Evolutionary conservation across 106 monocot species (phyloP).

Genomic region (Iris macrosiphon): DNA sequence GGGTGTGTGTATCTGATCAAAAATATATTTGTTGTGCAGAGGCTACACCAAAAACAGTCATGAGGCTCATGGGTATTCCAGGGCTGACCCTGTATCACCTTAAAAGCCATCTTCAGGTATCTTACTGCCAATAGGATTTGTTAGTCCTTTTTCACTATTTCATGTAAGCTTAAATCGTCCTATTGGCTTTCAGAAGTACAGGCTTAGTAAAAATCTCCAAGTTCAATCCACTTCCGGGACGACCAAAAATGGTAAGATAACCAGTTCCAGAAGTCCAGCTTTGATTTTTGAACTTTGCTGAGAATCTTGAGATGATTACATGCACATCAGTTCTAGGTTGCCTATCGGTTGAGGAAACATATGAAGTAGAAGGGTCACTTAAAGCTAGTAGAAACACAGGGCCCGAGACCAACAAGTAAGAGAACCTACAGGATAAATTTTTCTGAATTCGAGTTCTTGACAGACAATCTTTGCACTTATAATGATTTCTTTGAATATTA

Average conservation of each 20-base stretch:
- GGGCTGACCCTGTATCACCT: constrained; percentile 86
- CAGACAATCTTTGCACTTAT: not conserved
- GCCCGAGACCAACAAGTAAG: constrained; percentile 54
- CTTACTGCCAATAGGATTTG: not conserved
- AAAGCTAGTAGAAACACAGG: constrained; percentile 11
- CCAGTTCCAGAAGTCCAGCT: not conserved
- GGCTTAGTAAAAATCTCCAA: no score
- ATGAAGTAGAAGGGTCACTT: constrained; percentile 14
- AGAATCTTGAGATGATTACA: no score
- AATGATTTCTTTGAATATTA: constrained; percentile 18
- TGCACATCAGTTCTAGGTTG: constrained; percentile 14
- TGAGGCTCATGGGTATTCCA: constrained; percentile 94
- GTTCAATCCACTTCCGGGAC: constrained; percentile 30
- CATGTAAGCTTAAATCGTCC: no score
- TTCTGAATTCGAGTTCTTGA: not conserved
- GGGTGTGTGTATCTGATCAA: no score
- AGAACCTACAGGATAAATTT: not conserved
- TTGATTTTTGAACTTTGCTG: not conserved
- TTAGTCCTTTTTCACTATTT: constrained; percentile 56
- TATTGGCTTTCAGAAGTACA: constrained; percentile 73
- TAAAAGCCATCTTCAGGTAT: constrained; percentile 90
- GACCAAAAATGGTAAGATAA: constrained; percentile 37
- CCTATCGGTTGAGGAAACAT: constrained; percentile 16
- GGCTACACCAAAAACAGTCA: constrained; percentile 89
- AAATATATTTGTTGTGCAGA: constrained; percentile 28